Base-by-base conservation (phyloP, 805 yeast genomes). In the Schwanniomyces vanrijiae region DNA sequence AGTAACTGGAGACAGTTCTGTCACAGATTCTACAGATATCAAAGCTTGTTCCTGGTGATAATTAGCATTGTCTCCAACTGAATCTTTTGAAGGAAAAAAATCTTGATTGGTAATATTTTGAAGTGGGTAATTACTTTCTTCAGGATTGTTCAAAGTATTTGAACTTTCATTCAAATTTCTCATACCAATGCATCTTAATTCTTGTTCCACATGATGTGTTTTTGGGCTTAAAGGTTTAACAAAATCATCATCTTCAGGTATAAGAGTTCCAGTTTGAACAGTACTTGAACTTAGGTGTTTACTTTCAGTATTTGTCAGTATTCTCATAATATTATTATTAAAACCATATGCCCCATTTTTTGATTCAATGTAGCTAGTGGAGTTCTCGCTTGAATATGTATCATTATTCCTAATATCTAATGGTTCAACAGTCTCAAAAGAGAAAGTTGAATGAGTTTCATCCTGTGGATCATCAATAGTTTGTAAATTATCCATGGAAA, bases 191-290 rank as follows among this genome's bases (percentile, higher is more conserved):
- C 52, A 51, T 38, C 60, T 56, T 48, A 69, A 61, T 51, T 69
- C 74, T 44, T 66, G 53, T 43, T 65, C 68, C 5, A 69, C 56
- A 3, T 51, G 54, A 46, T 68, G 73, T 26, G 47, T 66, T 46
- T 66, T 65, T 3, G 73, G 73, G 29, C 66, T 60, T 50, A 69
- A 61, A 2, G 74, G 73, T 48, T 55, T 59, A 43, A 61, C 64
- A 14, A 25, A 20, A n/a, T 40, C 47, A 6, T 44, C 47, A 5
- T 40, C 44, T n/a, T 31, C 35, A 14, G 35, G 20, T 9, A 31
- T 31, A 31, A 31, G 35, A 2, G 35, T 31, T 14, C 35, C 16
- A n/a, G 28, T 38, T 6, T 19, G 13, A 10, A 22, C 13, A 7
- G 21, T 16, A 24, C 41, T 38, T 6, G 10, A 11, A 24, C 16